Evolutionary conservation across 2,329 filamentous ascomycete genomes (phyloP).

Genomic region (Diaporthe sp.): DNA sequence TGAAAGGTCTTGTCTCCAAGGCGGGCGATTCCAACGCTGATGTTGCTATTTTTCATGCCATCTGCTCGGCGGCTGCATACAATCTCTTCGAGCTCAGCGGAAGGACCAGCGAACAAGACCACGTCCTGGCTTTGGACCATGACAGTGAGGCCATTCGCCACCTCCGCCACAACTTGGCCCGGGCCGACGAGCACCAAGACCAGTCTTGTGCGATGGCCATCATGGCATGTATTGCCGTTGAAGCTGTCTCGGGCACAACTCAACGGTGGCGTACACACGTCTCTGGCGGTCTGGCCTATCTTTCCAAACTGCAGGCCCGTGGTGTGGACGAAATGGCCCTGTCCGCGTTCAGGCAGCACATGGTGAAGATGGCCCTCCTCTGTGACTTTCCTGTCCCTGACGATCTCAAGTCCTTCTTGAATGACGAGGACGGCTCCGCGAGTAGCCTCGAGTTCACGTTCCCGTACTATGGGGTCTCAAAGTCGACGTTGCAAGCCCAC

Average conservation of each 20-base stretch:
- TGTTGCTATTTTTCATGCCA: constrained; percentile 45
- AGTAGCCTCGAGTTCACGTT: constrained; percentile 16
- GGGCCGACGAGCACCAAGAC: constrained; percentile 43
- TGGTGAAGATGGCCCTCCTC: constrained; percentile 46
- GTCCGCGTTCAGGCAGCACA: constrained; percentile 43
- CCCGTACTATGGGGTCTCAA: constrained; percentile 6
- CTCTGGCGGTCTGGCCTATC: constrained; percentile 45
- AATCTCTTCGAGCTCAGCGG: constrained; percentile 56
- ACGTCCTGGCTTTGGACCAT: constrained; percentile 43
- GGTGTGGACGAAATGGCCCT: constrained; percentile 39
- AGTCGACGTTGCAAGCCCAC: constrained; percentile 14
- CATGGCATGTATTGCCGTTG: constrained; percentile 52
- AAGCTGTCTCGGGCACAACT: constrained; percentile 46
- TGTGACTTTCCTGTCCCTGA: constrained; percentile 42
- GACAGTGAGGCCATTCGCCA: constrained; percentile 45
- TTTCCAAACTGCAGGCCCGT: constrained; percentile 24
- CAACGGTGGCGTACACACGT: constrained; percentile 45
- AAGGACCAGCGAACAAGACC: constrained; percentile 39
- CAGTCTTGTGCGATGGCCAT: constrained; percentile 58
- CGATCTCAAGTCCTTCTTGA: constrained; percentile 39
- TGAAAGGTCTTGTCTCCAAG: constrained; percentile 43
- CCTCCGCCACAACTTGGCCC: constrained; percentile 43
- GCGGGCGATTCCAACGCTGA: constrained; percentile 43
- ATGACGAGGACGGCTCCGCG: neutral
- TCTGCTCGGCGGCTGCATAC: constrained; percentile 56